Percentiles rank a stretch among this genome's conserved stretches.
Evolutionary conservation across 768 basidiomycete genomes (phyloP).

Genomic region (Strobilomyces dryophilus): DNA sequence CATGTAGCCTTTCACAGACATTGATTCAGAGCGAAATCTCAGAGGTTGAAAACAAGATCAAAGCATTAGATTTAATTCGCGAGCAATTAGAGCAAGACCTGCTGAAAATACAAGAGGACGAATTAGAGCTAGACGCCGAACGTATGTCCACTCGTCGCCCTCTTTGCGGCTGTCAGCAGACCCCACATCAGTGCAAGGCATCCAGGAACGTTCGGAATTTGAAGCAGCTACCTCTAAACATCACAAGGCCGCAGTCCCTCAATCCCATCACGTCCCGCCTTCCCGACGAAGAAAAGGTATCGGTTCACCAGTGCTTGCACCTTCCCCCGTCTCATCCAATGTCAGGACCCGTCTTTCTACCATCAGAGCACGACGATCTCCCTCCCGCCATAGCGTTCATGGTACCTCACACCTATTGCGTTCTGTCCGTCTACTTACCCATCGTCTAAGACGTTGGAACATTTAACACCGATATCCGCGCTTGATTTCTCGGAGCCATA

Average conservation of each 20-base stretch:
- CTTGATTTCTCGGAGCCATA: slow-evolving; percentile 98
- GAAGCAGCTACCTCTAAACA: slow-evolving; percentile 46
- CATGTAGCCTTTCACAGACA: slow-evolving; percentile 44
- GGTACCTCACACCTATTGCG: slow-evolving; percentile 42
- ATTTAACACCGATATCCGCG: slow-evolving; percentile 77
- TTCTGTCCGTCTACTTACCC: slow-evolving; percentile 6
- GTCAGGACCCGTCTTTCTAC: slow-evolving; percentile 88
- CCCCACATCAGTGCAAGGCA: slow-evolving; percentile 68
- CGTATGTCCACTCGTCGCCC: slow-evolving; percentile 47
- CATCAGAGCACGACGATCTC: slow-evolving; percentile 94
- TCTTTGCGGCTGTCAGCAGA: slow-evolving; percentile 2
- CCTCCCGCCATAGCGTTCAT: slow-evolving; percentile 96
- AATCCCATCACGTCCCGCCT: slow-evolving; percentile 19
- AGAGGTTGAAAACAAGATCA: slow-evolving; percentile 89
- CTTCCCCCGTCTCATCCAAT: slow-evolving; percentile 3
- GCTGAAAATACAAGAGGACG: slow-evolving; percentile 88
- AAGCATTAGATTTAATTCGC: slow-evolving; percentile 75
- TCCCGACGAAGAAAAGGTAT: slow-evolving; percentile 34
- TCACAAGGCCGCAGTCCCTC: slow-evolving; percentile 11
- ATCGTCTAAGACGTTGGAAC: slow-evolving; percentile 69
- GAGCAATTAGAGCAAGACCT: slow-evolving; percentile 78
- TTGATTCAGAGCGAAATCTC: slow-evolving; percentile 82
- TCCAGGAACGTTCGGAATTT: slow-evolving; percentile 76
- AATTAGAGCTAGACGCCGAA: slow-evolving; percentile 95
- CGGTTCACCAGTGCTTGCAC: not conserved